Conservation (phyloP, 176 grass and related monocot species). For the Rhynchospora tenuis region DNA sequence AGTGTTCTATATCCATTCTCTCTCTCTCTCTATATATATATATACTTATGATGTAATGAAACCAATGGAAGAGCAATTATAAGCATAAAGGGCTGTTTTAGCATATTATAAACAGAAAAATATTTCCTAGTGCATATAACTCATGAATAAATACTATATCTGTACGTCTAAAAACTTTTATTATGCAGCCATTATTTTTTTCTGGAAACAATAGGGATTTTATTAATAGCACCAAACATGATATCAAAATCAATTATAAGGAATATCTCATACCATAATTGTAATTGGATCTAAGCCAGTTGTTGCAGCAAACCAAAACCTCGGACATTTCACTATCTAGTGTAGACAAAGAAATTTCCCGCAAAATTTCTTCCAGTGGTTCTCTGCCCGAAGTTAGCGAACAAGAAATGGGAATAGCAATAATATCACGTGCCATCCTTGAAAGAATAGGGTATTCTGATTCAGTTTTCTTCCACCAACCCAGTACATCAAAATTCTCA, state of each 20-base stretch:
- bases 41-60: background rate
- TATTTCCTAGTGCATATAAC: too few species aligned
- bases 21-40: too few species aligned
- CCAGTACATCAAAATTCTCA: background rate
- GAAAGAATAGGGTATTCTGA: slow-evolving; percentile 7
- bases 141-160: too few species aligned
- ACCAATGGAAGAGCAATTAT: too few species aligned
- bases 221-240: too few species aligned
- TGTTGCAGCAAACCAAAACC: slow-evolving; percentile 5
- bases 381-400: background rate
- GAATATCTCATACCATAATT: background rate
- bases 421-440: slow-evolving; percentile 12
- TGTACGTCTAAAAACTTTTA: too few species aligned
- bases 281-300: background rate
- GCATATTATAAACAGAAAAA: too few species aligned
- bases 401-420: slow-evolving; percentile 8
- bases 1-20: too few species aligned
- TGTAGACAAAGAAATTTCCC: background rate
- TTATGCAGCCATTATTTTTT: too few species aligned
- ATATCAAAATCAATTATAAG: too few species aligned
- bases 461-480: slow-evolving; percentile 6
- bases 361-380: background rate
- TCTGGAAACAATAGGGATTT: too few species aligned
- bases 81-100: too few species aligned
- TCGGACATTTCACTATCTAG: background rate